A percentile compares a stretch with the other conserved stretches of the same genome.
Conservation (phyloP, 2,329 filamentous ascomycete species). For the Pyricularia sp. region DNA sequence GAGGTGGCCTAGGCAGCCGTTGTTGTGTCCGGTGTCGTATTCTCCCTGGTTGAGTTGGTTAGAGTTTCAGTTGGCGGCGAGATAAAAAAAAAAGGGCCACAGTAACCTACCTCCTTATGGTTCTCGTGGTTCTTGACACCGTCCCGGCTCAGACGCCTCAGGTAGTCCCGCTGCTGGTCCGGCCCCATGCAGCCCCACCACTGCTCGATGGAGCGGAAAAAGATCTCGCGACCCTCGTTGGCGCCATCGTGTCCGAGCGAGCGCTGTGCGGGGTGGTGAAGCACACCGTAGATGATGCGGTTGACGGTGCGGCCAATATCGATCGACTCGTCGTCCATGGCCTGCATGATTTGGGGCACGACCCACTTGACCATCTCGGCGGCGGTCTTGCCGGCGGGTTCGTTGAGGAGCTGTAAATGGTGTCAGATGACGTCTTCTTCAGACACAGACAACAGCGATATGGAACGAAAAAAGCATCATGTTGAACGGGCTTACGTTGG, state of each 20-base stretch:
- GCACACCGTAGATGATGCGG: slow-evolving; percentile 3
- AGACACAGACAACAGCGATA: no score
- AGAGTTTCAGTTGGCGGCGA: no score
- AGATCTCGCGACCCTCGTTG: not conserved
- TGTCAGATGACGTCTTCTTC: not conserved
- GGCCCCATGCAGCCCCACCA: slow-evolving; percentile 1
- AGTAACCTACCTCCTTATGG: not conserved
- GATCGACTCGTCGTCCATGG: not conserved
- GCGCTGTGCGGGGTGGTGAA: slow-evolving; percentile 3
- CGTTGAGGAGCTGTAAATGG: not conserved
- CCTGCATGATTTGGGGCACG: not conserved
- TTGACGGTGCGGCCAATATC: not conserved
- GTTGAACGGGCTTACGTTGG: slow-evolving; percentile 34
- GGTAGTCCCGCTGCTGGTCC: slow-evolving; percentile 1
- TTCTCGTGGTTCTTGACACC: slow-evolving; percentile 4
- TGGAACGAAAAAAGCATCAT: no score
- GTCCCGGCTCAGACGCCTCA: not conserved
- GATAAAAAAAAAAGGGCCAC: no score
- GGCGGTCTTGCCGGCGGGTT: slow-evolving; percentile 2
- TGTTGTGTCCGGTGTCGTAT: slow-evolving; percentile 1
- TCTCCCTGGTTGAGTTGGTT: not conserved
- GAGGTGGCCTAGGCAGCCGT: slow-evolving; percentile 3
- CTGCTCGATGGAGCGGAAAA: slow-evolving; percentile 3
- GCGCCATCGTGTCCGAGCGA: not conserved
- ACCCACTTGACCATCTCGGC: slow-evolving; percentile 5